Evolutionary conservation across 169 alveolate species (phyloP).

Genomic region (Besnoitia besnoiti): DNA sequence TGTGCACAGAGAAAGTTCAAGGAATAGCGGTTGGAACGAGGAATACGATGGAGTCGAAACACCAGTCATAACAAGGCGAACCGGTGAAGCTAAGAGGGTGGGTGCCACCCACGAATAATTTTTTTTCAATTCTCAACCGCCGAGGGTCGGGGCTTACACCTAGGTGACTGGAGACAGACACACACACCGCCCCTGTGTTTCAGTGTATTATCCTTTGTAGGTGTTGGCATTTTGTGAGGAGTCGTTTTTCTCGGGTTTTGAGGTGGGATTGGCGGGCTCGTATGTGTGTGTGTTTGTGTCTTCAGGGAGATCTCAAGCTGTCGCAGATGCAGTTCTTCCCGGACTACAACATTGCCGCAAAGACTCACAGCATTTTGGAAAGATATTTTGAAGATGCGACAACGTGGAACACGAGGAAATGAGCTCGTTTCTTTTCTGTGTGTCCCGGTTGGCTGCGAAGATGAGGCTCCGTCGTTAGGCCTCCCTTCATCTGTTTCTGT

Average conservation of each 20-base stretch:
- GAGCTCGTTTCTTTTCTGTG: neutral
- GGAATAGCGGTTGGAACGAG: no score
- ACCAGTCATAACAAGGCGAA: no score
- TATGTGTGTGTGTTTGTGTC: neutral
- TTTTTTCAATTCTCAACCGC: no score
- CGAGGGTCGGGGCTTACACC: no score
- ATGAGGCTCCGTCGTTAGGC: neutral
- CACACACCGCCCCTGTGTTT: neutral
- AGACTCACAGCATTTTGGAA: constrained; percentile 77
- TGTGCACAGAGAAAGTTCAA: no score
- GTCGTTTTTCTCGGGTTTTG: neutral
- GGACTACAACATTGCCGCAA: constrained; percentile 78
- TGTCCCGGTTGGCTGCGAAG: neutral
- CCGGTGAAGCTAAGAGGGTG: no score
- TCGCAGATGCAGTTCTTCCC: constrained; percentile 81
- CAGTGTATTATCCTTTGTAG: no score
- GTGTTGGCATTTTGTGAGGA: neutral
- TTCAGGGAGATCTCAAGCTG: constrained; percentile 74
- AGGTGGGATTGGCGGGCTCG: neutral
- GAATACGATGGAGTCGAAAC: no score
- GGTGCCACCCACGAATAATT: no score
- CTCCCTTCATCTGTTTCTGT: neutral
- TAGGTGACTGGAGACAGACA: no score
- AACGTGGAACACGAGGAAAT: constrained; percentile 30
- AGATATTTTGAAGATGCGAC: constrained; percentile 24